A percentile compares a stretch with the other conserved stretches of the same genome.
Evolutionary conservation across 768 basidiomycete species (phyloP).

Genomic region (Exidia glandulosa): DNA sequence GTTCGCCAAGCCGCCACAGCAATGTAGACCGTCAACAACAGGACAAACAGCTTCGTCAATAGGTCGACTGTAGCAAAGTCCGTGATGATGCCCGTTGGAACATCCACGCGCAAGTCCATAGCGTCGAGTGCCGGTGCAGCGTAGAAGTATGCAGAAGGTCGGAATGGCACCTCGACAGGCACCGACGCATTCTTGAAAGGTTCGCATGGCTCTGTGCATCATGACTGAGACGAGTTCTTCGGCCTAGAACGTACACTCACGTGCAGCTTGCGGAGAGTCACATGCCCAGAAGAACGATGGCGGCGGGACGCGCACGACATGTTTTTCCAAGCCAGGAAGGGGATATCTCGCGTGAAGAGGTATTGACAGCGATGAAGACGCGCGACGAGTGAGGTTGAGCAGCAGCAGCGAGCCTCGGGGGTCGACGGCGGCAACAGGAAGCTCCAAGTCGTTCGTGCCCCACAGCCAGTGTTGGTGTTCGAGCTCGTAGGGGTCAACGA

Average conservation of each 20-base stretch:
- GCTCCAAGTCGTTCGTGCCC: constrained; percentile 28
- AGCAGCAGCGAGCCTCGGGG: constrained; percentile 17
- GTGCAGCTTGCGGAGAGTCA: neutral
- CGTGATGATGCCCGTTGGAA: neutral
- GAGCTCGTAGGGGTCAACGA: constrained; percentile 37
- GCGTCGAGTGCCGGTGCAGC: neutral
- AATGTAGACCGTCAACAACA: neutral
- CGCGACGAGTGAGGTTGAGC: constrained; percentile 14
- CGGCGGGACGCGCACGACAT: neutral
- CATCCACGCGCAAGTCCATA: neutral
- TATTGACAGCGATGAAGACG: constrained; percentile 18
- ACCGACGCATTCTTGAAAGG: neutral
- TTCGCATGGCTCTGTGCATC: too few species aligned
- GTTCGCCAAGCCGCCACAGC: too few species aligned
- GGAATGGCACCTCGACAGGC: neutral
- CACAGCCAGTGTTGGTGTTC: constrained; percentile 14
- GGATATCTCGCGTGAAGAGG: constrained; percentile 38
- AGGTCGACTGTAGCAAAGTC: neutral
- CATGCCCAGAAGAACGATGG: neutral
- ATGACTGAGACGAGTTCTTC: neutral
- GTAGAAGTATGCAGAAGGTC: too few species aligned
- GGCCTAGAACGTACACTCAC: constrained; percentile 5
- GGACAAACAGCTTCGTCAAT: neutral
- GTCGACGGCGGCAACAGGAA: constrained; percentile 28
- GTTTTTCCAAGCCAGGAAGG: constrained; percentile 9